These are phyloP conservation scores for Epichloe gansuensis DNA, from an alignment of 2,329 filamentous ascomycete species.

Conservation along the genomic window DNA sequence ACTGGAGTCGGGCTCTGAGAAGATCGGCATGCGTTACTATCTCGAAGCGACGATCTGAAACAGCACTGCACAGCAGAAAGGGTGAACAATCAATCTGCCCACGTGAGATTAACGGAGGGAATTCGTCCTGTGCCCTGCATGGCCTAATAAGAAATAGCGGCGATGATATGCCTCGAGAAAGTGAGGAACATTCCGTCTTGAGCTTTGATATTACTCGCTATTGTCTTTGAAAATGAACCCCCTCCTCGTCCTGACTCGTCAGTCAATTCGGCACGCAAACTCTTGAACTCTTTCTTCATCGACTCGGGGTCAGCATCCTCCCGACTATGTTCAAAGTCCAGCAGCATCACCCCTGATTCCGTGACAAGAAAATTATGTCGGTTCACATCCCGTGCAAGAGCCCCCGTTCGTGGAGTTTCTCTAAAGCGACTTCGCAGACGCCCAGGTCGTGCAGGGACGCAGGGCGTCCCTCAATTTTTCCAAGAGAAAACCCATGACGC, in stretches of 20 bases:
- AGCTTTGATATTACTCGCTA: not conserved
- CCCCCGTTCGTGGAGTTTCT: slow-evolving; percentile 16
- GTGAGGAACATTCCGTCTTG: too few species aligned
- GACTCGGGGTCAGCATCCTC: not conserved
- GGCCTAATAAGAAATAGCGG: too few species aligned
- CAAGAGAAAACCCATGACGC: slow-evolving; percentile 23
- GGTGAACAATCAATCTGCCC: too few species aligned
- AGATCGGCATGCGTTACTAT: too few species aligned
- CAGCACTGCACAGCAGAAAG: too few species aligned
- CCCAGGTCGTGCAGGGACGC: slow-evolving; percentile 16
- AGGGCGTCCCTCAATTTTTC: slow-evolving; percentile 19
- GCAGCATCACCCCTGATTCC: slow-evolving; percentile 15
- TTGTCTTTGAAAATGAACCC: not conserved
- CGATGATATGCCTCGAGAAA: too few species aligned
- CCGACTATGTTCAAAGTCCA: slow-evolving; percentile 19
- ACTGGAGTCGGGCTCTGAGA: too few species aligned
- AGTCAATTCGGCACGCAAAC: not conserved
- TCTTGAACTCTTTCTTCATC: not conserved
- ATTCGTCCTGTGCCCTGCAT: too few species aligned
- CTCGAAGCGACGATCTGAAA: too few species aligned
- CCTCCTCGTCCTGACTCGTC: not conserved
- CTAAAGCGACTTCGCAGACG: slow-evolving; percentile 16
- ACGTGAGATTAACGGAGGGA: too few species aligned
- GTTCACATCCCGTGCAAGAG: slow-evolving; percentile 26
- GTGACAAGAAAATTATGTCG: slow-evolving; percentile 25